Base-by-base conservation (phyloP, 805 yeast species). In the Hanseniaspora clermontiae region DNA sequence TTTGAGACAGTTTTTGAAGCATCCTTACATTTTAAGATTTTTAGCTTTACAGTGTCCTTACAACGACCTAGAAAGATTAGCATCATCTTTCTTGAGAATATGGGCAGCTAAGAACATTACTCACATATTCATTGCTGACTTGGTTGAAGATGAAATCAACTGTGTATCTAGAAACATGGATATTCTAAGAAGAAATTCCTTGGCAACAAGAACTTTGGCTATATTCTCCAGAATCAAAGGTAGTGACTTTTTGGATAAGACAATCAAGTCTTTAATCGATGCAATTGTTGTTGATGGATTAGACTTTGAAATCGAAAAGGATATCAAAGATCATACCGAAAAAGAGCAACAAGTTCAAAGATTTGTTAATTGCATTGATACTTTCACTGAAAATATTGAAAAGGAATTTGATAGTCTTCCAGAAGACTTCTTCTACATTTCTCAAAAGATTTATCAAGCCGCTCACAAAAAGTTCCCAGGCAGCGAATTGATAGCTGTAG, bases 151-250 rank as follows among this genome's bases (percentile, higher is more conserved):
- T 58, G 95, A 87, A 65, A 83, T 88, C 24, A 65, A 71, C 51
- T 73, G 70, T 32, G 80, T 86, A 0, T 68, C 77, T 1, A 77
- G 83, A 58, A 77, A 85, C 19, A 79, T 85, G 34, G 93, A 86
- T 64, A 79, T 88, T 34, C 74, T 88, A 62, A 76, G 96, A 63
- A 77, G 93, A 55, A 88, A 88, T 66, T 82, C 90, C 53, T 84
- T 87, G 39, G 85, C 93, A 36, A 87, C 95, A 0, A 77, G 89
- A 62, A 74, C 87, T 52, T 72, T 87, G 52, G 82, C 90, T 0
- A 72, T 84, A 15, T 81, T 82, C 61, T 86, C 93, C 0, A 79
- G 81, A 61, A 72, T 76, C n/a, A 77, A 79, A 61, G 95, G 95
- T 0, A 65, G 67, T 24, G 77, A 74, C 0, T 87, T 85, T 64